Base-by-base conservation (phyloP, 2,329 filamentous ascomycete species). In the Tothia fuscella region DNA sequence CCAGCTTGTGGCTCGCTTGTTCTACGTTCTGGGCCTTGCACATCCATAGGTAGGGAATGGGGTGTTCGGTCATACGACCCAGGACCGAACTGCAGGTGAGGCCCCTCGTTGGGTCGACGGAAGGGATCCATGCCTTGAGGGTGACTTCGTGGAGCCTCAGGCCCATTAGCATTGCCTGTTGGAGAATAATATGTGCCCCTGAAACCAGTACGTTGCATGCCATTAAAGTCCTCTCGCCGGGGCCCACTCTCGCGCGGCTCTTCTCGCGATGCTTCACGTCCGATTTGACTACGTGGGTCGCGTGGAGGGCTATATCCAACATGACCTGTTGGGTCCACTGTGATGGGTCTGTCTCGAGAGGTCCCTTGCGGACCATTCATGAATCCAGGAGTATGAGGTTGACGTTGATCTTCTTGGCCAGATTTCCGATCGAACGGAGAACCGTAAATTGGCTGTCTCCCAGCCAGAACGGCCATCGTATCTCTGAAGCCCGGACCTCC, bases 291-390 rank as follows among this genome's bases (percentile, higher is more conserved):
- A n/a, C n/a, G 32, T 14, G 12, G 30, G 41, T 26, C 35, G 26
- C 32, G 36, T 42, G 59, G 60, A 13, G 58, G 59, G 26, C 58
- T 59, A 44, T 60, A 63, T 5, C 50, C 47, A 22, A 58, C 57
- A 29, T 61, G 59, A 14, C 57, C 56, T 24, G 61, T 48, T 20
- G 60, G 60, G 41, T 63, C 59, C 6, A 61, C 60, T 6, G 59
- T 62, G 2, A 56, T 54, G 5, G 60, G 54, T 14, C 60, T 52
- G 24, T 62, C 55, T 41, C 54, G 50, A 10, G 33, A 16, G 5
- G 22, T 30, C 26, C 20, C 41, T 54, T n/a, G n/a, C 10, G 47
- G 38, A 12, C 29, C 16, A 19, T 20, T 28, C 17, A 42, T 38
- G 20, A 25, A 35, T n/a, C n/a, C 25, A 17, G 38, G 3, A 16